A percentile compares a stretch with the other conserved stretches of the same genome.
Evolutionary conservation across 441 rosid genomes (phyloP).

Genomic region (Jatropha podagrica): DNA sequence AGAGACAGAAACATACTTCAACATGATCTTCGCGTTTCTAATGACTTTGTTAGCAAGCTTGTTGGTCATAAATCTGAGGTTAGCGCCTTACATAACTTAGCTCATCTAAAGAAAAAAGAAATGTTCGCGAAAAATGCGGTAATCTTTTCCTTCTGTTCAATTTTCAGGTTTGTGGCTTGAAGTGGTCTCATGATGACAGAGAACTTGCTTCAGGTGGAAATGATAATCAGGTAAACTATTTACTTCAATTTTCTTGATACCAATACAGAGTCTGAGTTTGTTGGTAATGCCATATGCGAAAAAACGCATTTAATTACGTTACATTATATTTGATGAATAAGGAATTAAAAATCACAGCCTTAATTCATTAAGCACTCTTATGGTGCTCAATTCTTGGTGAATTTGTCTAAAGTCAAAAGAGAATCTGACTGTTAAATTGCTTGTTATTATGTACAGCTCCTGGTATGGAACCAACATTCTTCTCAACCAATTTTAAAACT

Average conservation of each 20-base stretch:
- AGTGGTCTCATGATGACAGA: slow-evolving; percentile 97
- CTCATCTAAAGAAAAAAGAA: not conserved
- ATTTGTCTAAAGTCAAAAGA: not conserved
- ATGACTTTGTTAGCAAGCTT: slow-evolving; percentile 69
- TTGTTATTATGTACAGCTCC: slow-evolving; percentile 49
- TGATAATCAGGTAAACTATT: slow-evolving; percentile 69
- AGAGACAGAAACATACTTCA: slow-evolving; percentile 93
- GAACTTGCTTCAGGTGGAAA: slow-evolving; percentile 99
- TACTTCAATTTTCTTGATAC: not conserved
- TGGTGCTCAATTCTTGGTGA: no score
- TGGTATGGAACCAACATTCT: slow-evolving; percentile 97
- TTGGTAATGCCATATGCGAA: no score
- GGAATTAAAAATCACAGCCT: no score
- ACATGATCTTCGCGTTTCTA: slow-evolving; percentile 88
- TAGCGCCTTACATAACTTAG: not conserved
- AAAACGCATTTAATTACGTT: no score
- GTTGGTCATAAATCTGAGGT: slow-evolving; percentile 97
- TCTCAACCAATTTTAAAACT: slow-evolving; percentile 72
- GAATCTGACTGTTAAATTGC: not conserved
- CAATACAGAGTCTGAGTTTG: not conserved
- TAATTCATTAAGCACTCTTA: no score
- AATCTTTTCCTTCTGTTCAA: not conserved
- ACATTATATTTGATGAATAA: no score
- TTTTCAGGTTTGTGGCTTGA: slow-evolving; percentile 75
- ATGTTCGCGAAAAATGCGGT: not conserved